Conservation (phyloP, 768 basidiomycete species). For the Lentinula guzmanii region DNA sequence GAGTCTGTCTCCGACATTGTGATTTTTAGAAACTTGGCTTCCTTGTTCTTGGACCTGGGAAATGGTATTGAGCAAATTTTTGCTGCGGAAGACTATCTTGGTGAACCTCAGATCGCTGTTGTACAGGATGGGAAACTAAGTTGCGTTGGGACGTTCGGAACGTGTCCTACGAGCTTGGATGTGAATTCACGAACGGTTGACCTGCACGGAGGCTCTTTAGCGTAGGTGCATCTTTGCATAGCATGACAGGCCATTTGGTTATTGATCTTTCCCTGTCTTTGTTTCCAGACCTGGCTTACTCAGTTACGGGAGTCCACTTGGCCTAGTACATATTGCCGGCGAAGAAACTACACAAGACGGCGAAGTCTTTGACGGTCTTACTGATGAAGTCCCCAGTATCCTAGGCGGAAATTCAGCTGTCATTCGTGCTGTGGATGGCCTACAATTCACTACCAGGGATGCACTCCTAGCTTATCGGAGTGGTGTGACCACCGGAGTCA, state of each 20-base stretch:
- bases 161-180: slow-evolving; percentile 2
- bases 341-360: slow-evolving; percentile 63
- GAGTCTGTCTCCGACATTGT: slow-evolving; percentile 32
- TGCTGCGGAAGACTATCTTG: slow-evolving; percentile 11
- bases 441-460: slow-evolving; percentile 24
- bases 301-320: slow-evolving; percentile 61
- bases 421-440: slow-evolving; percentile 63
- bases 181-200: slow-evolving; percentile 36
- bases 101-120: slow-evolving; percentile 32
- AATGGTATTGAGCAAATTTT: slow-evolving; percentile 25
- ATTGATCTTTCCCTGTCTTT: neutral
- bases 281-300: slow-evolving; percentile 50
- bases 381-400: slow-evolving; percentile 32
- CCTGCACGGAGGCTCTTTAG: slow-evolving; percentile 59
- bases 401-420: slow-evolving; percentile 34
- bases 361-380: slow-evolving; percentile 39
- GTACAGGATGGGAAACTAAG: slow-evolving; percentile 46
- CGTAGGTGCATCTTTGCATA: slow-evolving; percentile 31
- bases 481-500: slow-evolving; percentile 60
- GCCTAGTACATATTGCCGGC: slow-evolving; percentile 53
- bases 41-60: slow-evolving; percentile 35
- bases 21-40: slow-evolving; percentile 61
- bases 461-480: slow-evolving; percentile 46
- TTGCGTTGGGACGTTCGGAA: slow-evolving; percentile 29
- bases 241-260: slow-evolving; percentile 13